Evolutionary conservation across 805 yeast species (phyloP).

Genomic region (Candida manassasensis): DNA sequence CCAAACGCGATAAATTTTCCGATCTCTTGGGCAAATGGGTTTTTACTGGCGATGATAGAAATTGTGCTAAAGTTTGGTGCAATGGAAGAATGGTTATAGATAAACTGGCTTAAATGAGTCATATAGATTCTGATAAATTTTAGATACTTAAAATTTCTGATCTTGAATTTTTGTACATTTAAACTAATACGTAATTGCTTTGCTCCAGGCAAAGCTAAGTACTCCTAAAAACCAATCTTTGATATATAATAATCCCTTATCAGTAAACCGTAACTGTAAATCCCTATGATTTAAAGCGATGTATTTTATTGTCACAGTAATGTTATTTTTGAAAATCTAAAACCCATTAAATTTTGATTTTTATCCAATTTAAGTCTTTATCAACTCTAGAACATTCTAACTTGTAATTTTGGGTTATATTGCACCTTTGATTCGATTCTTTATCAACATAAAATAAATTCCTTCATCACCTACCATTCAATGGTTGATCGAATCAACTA

Average conservation of each 20-base stretch:
- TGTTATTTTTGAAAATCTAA: neutral
- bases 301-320: neutral
- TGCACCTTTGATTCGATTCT: no score
- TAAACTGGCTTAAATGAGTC: no score
- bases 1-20: conserved; percentile 24
- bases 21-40: conserved; percentile 83
- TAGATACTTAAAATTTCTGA: no score
- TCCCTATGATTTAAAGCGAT: neutral
- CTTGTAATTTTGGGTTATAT: neutral
- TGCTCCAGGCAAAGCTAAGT: no score
- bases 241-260: no score
- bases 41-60: conserved; percentile 91
- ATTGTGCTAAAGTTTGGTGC: conserved; percentile 76
- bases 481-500: conserved; percentile 39
- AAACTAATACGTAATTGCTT: no score
- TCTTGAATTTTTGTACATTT: no score
- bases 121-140: no score
- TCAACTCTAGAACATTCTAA: neutral
- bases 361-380: no score
- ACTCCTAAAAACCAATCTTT: no score
- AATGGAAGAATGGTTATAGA: conserved; percentile 62
- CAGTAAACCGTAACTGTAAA: neutral
- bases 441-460: no score
- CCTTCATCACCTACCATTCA: conserved; percentile 8
- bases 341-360: no score